These are phyloP conservation scores for Pestalotiopsis sp. DNA, from an alignment of 2,329 filamentous ascomycete genomes.

Conservation along the genomic window DNA sequence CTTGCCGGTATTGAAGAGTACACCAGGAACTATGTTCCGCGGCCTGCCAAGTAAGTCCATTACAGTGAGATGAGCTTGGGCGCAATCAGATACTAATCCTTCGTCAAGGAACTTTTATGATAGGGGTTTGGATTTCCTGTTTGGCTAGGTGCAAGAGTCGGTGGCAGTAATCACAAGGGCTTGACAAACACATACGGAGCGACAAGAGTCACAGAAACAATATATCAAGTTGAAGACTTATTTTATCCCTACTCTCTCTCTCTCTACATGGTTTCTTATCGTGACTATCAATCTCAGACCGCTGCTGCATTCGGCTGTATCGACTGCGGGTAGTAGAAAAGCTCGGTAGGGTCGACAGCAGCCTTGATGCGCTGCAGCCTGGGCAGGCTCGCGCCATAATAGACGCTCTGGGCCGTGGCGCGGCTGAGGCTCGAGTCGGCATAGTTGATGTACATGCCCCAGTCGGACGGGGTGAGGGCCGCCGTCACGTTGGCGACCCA, in stretches of 20 bases:
- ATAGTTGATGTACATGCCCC: conserved; percentile 24
- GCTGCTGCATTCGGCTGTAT: conserved; percentile 6
- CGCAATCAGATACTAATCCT: neutral
- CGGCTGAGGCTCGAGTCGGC: conserved; percentile 5
- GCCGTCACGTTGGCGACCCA: conserved; percentile 25
- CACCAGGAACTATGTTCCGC: conserved; percentile 57
- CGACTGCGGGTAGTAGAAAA: conserved; percentile 9
- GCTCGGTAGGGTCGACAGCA: conserved; percentile 4
- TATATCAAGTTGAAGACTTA: too few relatives aligned
- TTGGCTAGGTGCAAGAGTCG: neutral
- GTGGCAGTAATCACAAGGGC: neutral
- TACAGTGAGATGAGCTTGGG: too few relatives aligned
- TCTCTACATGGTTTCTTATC: too few relatives aligned
- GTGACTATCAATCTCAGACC: too few relatives aligned
- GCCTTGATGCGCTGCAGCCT: conserved; percentile 8
- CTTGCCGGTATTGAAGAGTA: conserved; percentile 69
- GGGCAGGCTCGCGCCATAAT: neutral
- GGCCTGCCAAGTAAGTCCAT: conserved; percentile 48
- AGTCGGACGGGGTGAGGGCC: conserved; percentile 21
- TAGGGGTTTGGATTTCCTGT: neutral
- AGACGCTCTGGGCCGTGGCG: neutral
- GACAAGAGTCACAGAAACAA: neutral
- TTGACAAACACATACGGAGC: neutral
- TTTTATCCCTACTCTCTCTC: too few relatives aligned
- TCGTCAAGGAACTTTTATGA: neutral